Conservation (phyloP, 2,329 filamentous ascomycete species). For the Sporothrix luriei region DNA sequence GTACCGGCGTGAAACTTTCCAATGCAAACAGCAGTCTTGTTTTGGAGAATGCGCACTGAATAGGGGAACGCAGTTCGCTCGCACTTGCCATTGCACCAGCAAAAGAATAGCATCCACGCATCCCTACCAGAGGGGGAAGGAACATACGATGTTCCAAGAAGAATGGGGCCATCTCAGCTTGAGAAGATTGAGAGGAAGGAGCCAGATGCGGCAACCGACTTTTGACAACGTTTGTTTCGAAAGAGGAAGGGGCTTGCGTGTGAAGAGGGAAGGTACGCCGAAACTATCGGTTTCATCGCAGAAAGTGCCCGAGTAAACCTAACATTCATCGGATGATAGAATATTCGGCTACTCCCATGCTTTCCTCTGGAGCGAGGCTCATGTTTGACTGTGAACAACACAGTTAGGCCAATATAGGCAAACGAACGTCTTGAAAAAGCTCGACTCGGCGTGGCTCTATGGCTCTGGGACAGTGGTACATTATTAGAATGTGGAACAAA, state of each 20-base stretch:
- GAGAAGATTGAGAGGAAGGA: background rate
- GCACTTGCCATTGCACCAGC: background rate
- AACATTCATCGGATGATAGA: background rate
- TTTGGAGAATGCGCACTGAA: background rate
- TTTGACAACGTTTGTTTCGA: background rate
- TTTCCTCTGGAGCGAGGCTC: background rate
- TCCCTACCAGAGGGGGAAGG: background rate
- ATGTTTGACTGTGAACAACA: background rate
- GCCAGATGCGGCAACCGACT: constrained; percentile 1
- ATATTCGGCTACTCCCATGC: too few species aligned
- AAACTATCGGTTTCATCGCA: background rate
- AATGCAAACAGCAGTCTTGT: background rate
- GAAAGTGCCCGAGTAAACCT: too few species aligned
- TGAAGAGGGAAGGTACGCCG: background rate
- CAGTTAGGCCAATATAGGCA: background rate
- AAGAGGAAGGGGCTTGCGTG: background rate
- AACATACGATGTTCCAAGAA: constrained; percentile 3
- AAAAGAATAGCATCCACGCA: background rate
- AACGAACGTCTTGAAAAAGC: constrained; percentile 3
- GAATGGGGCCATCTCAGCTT: background rate
- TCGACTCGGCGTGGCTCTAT: background rate
- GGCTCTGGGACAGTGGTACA: background rate
- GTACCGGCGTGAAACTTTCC: background rate
- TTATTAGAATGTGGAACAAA: background rate
- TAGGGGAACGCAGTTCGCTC: background rate